Evolutionary conservation across 345 rosid species (phyloP).

Genomic region (Rhodomyrtus tomentosa): DNA sequence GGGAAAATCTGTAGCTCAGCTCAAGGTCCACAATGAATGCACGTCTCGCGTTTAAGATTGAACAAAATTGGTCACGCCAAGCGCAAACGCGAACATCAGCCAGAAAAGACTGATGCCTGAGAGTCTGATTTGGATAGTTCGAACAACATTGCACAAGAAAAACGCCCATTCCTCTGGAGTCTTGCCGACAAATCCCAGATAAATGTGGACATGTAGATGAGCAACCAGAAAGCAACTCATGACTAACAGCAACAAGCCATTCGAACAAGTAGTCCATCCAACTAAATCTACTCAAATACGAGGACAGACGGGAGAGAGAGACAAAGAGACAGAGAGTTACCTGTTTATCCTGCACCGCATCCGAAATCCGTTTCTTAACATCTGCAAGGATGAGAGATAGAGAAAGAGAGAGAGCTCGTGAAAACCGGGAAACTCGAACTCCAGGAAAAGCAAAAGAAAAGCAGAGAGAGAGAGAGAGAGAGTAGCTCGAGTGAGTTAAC

Average conservation of each 20-base stretch:
- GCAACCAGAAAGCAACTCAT: background rate
- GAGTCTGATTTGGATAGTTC: background rate
- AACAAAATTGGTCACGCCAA: background rate
- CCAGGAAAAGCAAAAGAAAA: background rate
- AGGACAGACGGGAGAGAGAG: background rate
- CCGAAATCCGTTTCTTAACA: slow-evolving; percentile 69
- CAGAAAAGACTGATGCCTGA: background rate
- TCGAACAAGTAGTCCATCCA: background rate
- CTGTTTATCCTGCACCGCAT: slow-evolving; percentile 71
- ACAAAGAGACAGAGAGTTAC: slow-evolving; percentile 10
- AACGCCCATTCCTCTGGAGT: background rate
- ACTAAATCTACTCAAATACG: background rate
- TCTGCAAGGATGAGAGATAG: slow-evolving; percentile 15
- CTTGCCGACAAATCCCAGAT: background rate
- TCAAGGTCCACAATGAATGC: background rate
- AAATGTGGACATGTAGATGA: background rate
- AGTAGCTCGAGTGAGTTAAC: slow-evolving; percentile 17
- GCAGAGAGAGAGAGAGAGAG: background rate
- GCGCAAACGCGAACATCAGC: background rate
- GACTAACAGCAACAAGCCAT: background rate
- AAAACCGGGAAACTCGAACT: background rate
- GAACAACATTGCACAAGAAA: background rate
- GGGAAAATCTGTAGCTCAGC: background rate
- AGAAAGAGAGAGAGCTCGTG: background rate
- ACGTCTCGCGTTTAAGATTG: background rate